A percentile compares a stretch with the other conserved stretches of the same genome.
Conservation (phyloP, 129 eudicot species). For the Gnaphalium uliginosum region DNA sequence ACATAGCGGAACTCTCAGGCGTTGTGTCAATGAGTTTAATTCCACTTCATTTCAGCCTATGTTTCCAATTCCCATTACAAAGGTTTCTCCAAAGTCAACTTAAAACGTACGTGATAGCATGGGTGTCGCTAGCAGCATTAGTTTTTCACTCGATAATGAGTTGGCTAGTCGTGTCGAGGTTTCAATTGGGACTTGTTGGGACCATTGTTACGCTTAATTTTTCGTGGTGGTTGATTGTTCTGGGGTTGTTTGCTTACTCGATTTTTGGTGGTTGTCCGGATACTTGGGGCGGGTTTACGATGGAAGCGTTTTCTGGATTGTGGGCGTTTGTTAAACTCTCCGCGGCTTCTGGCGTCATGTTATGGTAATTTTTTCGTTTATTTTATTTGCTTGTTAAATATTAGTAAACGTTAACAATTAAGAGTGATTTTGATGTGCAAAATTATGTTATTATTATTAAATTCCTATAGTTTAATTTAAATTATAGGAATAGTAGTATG, state of each 20-base stretch:
- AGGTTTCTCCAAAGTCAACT: constrained; percentile 86
- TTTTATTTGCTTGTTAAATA: too few relatives aligned
- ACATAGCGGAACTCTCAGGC: constrained; percentile 78
- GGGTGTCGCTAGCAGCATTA: constrained; percentile 57
- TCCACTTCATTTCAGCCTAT: constrained; percentile 81
- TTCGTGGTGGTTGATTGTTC: constrained; percentile 65
- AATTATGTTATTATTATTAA: too few relatives aligned
- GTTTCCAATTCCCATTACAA: constrained; percentile 69
- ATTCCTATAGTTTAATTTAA: too few relatives aligned
- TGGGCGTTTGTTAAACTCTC: constrained; percentile 87
- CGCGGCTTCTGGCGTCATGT: constrained; percentile 90
- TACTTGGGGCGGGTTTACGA: constrained; percentile 71
- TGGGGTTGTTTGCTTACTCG: constrained; percentile 46
- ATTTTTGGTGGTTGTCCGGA: constrained; percentile 70
- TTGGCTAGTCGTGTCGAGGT: constrained; percentile 54
- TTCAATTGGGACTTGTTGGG: constrained; percentile 53
- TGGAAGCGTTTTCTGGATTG: constrained; percentile 66
- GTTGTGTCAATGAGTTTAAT: constrained; percentile 46
- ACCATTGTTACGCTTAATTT: constrained; percentile 60
- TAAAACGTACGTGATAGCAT: constrained; percentile 61
- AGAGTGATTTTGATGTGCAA: too few relatives aligned
- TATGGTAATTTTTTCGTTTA: constrained; percentile 48
- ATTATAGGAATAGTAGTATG: neutral
- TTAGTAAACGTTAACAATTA: too few relatives aligned
- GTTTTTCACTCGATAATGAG: constrained; percentile 51